These are phyloP conservation scores for Chara braunii DNA, from an alignment of 139 green algal genomes.

Conservation along the genomic window DNA sequence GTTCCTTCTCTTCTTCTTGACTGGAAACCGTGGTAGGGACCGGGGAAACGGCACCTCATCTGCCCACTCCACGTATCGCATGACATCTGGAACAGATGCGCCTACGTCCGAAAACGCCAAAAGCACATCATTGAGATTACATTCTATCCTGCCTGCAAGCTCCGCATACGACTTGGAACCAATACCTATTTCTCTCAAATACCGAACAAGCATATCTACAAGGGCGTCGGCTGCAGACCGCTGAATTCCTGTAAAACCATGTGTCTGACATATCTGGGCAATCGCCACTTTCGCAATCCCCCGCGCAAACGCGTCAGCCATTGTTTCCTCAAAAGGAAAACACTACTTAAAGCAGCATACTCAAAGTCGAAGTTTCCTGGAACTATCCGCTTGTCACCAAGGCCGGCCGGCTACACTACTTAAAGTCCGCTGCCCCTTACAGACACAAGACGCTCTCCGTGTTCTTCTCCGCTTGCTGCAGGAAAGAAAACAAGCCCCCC, in stretches of 20 bases:
- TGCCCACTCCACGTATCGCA: conserved; percentile 16
- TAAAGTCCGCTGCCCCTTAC: no score
- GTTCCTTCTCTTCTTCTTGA: background rate
- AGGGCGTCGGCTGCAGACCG: conserved; percentile 64
- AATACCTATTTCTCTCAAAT: conserved; percentile 57
- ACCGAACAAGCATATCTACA: conserved; percentile 68
- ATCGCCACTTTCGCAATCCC: conserved; percentile 50
- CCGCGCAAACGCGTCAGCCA: conserved; percentile 62
- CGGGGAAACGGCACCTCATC: conserved; percentile 12
- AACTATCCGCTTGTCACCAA: no score
- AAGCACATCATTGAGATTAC: conserved; percentile 62
- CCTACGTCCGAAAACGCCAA: conserved; percentile 69
- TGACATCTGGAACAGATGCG: conserved; percentile 29
- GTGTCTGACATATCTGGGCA: conserved; percentile 53
- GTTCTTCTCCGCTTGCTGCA: no score
- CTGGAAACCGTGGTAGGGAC: conserved; percentile 19
- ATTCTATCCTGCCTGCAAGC: conserved; percentile 57
- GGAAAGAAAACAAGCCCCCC: no score
- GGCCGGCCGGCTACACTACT: no score
- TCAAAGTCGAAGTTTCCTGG: no score
- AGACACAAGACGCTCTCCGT: no score
- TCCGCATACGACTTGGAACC: conserved; percentile 63
- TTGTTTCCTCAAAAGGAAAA: conserved; percentile 30
- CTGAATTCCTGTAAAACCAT: conserved; percentile 65
- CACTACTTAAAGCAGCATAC: no score